These are phyloP conservation scores for Sporothrix brunneoviolacea DNA, from an alignment of 2,329 filamentous ascomycete genomes.

Conservation along the genomic window DNA sequence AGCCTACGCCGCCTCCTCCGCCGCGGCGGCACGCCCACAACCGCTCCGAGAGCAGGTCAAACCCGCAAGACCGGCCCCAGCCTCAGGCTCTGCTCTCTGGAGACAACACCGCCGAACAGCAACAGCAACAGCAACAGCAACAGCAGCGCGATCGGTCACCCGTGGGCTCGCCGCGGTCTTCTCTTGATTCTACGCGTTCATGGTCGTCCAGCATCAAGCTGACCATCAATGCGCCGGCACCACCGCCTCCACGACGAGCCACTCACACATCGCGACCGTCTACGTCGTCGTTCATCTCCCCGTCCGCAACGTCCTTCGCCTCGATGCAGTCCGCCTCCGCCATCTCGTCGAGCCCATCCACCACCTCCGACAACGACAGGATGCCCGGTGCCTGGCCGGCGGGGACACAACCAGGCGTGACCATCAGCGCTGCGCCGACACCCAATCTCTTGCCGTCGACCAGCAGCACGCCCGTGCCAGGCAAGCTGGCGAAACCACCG, in stretches of 20 bases:
- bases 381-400: background rate
- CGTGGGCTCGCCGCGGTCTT: slow-evolving; percentile 37
- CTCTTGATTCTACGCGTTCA: slow-evolving; percentile 42
- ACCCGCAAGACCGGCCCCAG: slow-evolving; percentile 13
- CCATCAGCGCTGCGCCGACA: background rate
- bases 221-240: slow-evolving; percentile 38
- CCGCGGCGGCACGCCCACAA: slow-evolving; percentile 46
- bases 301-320: too few relatives aligned
- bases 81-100: slow-evolving; percentile 28
- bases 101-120: background rate
- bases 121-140: too few relatives aligned
- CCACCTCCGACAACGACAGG: slow-evolving; percentile 8
- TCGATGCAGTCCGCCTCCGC: too few relatives aligned
- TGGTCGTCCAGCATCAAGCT: slow-evolving; percentile 39
- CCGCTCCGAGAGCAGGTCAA: slow-evolving; percentile 35
- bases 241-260: slow-evolving; percentile 49
- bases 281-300: slow-evolving; percentile 19
- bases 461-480: background rate
- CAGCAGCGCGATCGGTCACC: slow-evolving; percentile 18
- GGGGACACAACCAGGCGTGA: slow-evolving; percentile 18
- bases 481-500: slow-evolving; percentile 24
- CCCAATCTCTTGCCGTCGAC: too few relatives aligned
- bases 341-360: slow-evolving; percentile 5
- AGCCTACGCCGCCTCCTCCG: slow-evolving; percentile 37
- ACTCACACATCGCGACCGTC: slow-evolving; percentile 30